Conservation (phyloP, 2,329 filamentous ascomycete species). For the Bipolaris oryzae region DNA sequence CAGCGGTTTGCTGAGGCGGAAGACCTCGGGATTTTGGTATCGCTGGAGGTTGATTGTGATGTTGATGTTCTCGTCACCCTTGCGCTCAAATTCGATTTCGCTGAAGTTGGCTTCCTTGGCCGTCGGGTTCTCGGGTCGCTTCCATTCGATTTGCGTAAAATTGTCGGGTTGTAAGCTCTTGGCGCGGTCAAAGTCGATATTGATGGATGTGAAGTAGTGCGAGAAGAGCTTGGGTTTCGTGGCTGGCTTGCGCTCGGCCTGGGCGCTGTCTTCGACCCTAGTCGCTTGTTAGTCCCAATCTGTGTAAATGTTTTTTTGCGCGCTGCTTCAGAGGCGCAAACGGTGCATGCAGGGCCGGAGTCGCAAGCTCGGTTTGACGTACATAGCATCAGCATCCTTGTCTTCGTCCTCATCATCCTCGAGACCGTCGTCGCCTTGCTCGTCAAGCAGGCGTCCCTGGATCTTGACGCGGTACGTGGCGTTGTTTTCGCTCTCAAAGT, state of each 20-base stretch:
- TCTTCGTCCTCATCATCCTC: slow-evolving; percentile 41
- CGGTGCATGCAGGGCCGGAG: neutral
- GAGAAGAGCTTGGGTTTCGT: slow-evolving; percentile 65
- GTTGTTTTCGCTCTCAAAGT: slow-evolving; percentile 77
- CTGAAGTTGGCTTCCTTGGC: slow-evolving; percentile 81
- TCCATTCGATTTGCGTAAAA: slow-evolving; percentile 78
- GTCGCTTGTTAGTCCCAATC: slow-evolving; percentile 9
- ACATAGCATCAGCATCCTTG: slow-evolving; percentile 60
- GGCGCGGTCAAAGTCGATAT: slow-evolving; percentile 64
- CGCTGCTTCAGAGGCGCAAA: neutral
- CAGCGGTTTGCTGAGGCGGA: slow-evolving; percentile 76
- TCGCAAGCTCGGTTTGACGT: slow-evolving; percentile 11
- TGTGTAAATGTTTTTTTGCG: neutral
- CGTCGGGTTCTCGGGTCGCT: slow-evolving; percentile 72
- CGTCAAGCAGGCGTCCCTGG: slow-evolving; percentile 78
- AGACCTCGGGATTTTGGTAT: slow-evolving; percentile 86
- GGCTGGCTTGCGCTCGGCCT: slow-evolving; percentile 39
- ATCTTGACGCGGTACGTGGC: slow-evolving; percentile 90
- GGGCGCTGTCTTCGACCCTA: slow-evolving; percentile 61
- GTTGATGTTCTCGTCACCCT: slow-evolving; percentile 90
- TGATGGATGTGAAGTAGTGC: slow-evolving; percentile 82
- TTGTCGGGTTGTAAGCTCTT: slow-evolving; percentile 69
- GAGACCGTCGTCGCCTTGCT: slow-evolving; percentile 47
- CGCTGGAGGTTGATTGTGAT: slow-evolving; percentile 84
- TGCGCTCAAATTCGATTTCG: slow-evolving; percentile 87